phyloP scores from a whole-genome alignment of 2,329 filamentous ascomycete species.

The Pseudopyrenochaeta lycopersici region DNA sequence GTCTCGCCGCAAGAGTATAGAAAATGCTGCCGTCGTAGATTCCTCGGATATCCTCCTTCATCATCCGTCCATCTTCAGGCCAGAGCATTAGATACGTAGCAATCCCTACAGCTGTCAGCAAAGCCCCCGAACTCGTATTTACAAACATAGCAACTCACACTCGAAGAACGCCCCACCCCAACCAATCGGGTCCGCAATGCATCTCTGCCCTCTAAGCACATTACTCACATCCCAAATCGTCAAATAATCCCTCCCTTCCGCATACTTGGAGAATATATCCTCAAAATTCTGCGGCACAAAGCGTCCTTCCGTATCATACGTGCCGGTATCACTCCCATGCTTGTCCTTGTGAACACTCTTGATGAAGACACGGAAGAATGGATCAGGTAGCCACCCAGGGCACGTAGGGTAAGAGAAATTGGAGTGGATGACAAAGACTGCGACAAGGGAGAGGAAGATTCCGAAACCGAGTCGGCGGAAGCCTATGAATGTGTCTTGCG shows the following conservation, averaged over 20 bases:
- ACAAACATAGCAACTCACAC: too few relatives aligned
- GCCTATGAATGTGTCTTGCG: conserved; percentile 60
- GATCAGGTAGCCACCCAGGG: conserved; percentile 54
- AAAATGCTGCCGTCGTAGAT: conserved; percentile 65
- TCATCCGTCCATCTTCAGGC: conserved; percentile 65
- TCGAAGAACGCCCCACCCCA: conserved; percentile 58
- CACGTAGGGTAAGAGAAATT: conserved; percentile 61
- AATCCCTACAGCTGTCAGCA: conserved; percentile 44
- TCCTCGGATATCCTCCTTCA: conserved; percentile 66
- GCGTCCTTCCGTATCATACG: conserved; percentile 57
- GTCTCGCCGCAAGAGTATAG: conserved; percentile 41
- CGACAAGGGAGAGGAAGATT: conserved; percentile 54
- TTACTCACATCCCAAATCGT: conserved; percentile 50
- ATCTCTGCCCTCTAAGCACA: conserved; percentile 53
- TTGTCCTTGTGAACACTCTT: conserved; percentile 54
- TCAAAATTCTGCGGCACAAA: conserved; percentile 59
- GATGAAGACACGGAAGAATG: conserved; percentile 53
- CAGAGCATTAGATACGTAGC: conserved; percentile 64
- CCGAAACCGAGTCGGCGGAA: conserved; percentile 59
- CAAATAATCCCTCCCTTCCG: conserved; percentile 51
- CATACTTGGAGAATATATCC: conserved; percentile 59
- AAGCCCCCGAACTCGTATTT: neutral
- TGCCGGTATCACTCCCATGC: conserved; percentile 54
- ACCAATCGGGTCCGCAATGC: conserved; percentile 54
- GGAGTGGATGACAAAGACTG: conserved; percentile 59